These are phyloP conservation scores for Coemansia sp. DNA, from an alignment of 192 early-diverging fungal genomes.

Conservation along the genomic window DNA sequence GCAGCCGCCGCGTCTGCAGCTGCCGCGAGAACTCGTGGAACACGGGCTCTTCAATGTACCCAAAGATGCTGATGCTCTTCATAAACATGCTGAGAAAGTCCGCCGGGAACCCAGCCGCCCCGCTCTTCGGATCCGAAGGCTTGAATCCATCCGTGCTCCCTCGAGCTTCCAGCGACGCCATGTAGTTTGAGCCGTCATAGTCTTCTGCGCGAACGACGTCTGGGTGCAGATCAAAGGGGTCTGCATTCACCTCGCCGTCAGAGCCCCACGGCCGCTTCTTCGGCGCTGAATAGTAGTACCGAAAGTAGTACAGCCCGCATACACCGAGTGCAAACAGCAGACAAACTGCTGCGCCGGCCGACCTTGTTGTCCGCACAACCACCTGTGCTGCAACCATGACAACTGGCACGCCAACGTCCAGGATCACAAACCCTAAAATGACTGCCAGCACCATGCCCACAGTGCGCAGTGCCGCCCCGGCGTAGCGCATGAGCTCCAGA, in stretches of 20 bases:
- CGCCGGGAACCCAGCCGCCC: constrained; percentile 33
- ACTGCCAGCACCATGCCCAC: neutral
- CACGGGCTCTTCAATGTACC: constrained; percentile 93
- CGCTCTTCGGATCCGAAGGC: neutral
- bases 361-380: neutral
- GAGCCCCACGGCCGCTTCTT: constrained; percentile 10
- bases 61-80: constrained; percentile 89
- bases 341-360: neutral
- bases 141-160: neutral
- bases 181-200: constrained; percentile 23
- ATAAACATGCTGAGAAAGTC: constrained; percentile 55
- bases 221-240: constrained; percentile 46
- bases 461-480: neutral
- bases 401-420: neutral
- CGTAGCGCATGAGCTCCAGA: neutral
- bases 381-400: neutral
- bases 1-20: constrained; percentile 72
- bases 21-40: constrained; percentile 94
- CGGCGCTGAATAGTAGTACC: constrained; percentile 42
- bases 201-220: constrained; percentile 38
- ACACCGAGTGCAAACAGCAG: constrained; percentile 9
- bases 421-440: neutral
- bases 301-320: constrained; percentile 37
- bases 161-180: constrained; percentile 38
- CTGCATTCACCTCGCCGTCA: constrained; percentile 10